These are phyloP conservation scores for Kurtzmaniella natalensis DNA, from an alignment of 1,139 yeast genomes.

Conservation along the genomic window DNA sequence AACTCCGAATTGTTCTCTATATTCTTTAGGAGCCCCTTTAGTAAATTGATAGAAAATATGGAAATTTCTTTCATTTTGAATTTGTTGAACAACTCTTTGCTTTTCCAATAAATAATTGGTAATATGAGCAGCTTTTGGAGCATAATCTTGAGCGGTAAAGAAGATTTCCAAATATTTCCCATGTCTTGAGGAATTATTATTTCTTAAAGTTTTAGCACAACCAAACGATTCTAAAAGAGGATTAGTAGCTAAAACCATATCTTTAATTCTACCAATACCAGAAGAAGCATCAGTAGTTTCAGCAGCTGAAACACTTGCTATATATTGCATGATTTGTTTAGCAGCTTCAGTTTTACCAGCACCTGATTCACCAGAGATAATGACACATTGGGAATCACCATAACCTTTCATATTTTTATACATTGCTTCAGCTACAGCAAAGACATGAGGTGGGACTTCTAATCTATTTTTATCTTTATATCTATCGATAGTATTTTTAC, in stretches of 20 bases:
- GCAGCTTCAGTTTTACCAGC: conserved; percentile 99
- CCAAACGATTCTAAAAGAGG: conserved; percentile 96
- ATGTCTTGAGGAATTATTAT: conserved; percentile 94
- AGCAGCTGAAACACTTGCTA: conserved; percentile 71
- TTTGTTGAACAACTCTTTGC: conserved; percentile 93
- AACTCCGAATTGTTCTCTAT: conserved; percentile 80
- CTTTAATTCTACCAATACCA: conserved; percentile 79
- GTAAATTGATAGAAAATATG: conserved; percentile 97
- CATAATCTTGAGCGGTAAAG: conserved; percentile 68
- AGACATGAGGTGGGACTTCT: conserved; percentile 99
- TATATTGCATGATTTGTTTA: conserved; percentile 96
- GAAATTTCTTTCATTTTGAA: conserved; percentile 87
- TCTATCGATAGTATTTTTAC: conserved; percentile 65
- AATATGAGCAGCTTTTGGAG: conserved; percentile 93
- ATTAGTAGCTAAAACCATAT: conserved; percentile 96
- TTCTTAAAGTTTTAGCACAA: conserved; percentile 95
- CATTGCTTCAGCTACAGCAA: conserved; percentile 96
- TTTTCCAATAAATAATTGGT: conserved; percentile 93
- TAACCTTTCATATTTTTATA: conserved; percentile 93
- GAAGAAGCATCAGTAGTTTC: conserved; percentile 28
- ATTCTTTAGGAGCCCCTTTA: conserved; percentile 81
- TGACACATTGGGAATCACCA: conserved; percentile 94
- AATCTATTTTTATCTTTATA: conserved; percentile 90
- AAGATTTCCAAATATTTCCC: conserved; percentile 94
- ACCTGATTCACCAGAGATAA: conserved; percentile 97